These are phyloP conservation scores for Didymella lethalis DNA, from an alignment of 2,329 filamentous ascomycete species.

Conservation along the genomic window DNA sequence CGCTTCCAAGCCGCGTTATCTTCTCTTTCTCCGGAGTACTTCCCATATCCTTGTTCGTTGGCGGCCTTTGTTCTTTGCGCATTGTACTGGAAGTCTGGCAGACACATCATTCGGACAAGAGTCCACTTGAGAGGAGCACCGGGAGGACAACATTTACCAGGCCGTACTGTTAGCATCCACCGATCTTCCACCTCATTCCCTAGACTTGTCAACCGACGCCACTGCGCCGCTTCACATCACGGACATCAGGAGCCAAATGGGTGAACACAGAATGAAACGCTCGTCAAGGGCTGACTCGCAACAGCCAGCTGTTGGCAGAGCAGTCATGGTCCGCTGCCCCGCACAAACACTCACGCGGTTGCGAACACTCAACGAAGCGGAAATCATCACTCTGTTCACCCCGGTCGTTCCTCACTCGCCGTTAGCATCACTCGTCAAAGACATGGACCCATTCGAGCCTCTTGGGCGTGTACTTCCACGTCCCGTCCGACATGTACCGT, in stretches of 20 bases:
- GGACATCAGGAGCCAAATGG: slow-evolving; percentile 23
- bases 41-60: background rate
- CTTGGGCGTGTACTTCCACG: slow-evolving; percentile 70
- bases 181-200: background rate
- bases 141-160: background rate
- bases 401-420: slow-evolving; percentile 62
- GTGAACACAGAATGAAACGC: background rate
- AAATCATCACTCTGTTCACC: slow-evolving; percentile 57
- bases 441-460: slow-evolving; percentile 74
- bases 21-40: background rate
- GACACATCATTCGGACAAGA: background rate
- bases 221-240: background rate
- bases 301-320: slow-evolving; percentile 23
- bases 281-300: slow-evolving; percentile 13
- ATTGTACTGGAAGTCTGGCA: background rate
- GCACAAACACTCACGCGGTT: slow-evolving; percentile 36
- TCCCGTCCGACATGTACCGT: slow-evolving; percentile 75
- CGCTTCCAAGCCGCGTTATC: background rate
- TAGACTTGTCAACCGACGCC: background rate
- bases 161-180: background rate
- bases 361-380: slow-evolving; percentile 48
- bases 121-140: background rate
- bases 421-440: slow-evolving; percentile 47
- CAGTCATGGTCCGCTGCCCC: slow-evolving; percentile 39
- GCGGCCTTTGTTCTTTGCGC: background rate